phyloP scores from a whole-genome alignment of 23 red algal species.

The Chondrus crispus region DNA sequence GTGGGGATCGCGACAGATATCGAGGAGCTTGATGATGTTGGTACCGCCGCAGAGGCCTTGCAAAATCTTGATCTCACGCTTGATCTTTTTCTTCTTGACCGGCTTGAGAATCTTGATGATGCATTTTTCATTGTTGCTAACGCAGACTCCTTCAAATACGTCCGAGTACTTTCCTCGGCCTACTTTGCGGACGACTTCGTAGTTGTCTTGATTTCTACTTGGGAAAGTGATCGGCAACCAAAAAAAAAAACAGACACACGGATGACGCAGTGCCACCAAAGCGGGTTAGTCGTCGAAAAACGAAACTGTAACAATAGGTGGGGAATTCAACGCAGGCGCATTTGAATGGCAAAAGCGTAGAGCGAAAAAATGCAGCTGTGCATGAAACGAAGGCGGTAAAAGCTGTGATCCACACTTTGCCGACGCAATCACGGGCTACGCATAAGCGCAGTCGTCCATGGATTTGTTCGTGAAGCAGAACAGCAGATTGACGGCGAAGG shows the following conservation, averaged over 20 bases:
- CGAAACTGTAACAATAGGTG: not conserved
- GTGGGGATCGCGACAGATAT: slow-evolving; percentile 89
- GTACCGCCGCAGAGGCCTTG: slow-evolving; percentile 90
- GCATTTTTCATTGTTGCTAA: slow-evolving; percentile 73
- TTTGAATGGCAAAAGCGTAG: not conserved
- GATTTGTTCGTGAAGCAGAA: too few species aligned
- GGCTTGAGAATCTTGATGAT: slow-evolving; percentile 99
- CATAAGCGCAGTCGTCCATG: too few species aligned
- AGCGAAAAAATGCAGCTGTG: not conserved
- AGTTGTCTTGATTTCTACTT: slow-evolving; percentile 75
- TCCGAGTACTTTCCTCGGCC: slow-evolving; percentile 98
- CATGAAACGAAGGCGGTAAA: not conserved
- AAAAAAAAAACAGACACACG: not conserved
- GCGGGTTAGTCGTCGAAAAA: not conserved
- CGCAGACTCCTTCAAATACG: slow-evolving; percentile 93
- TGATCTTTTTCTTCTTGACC: slow-evolving; percentile 99
- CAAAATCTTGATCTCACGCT: slow-evolving; percentile 99
- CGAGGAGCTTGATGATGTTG: slow-evolving; percentile 91
- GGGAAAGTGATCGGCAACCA: not conserved
- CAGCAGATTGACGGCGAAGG: not conserved
- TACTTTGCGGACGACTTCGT: slow-evolving; percentile 96
- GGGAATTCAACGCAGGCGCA: not conserved
- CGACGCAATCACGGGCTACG: too few species aligned
- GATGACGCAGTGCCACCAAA: not conserved
- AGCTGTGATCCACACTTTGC: not conserved